Conservation (phyloP, 179 eudicot species). For the Kewa caespitosa region DNA sequence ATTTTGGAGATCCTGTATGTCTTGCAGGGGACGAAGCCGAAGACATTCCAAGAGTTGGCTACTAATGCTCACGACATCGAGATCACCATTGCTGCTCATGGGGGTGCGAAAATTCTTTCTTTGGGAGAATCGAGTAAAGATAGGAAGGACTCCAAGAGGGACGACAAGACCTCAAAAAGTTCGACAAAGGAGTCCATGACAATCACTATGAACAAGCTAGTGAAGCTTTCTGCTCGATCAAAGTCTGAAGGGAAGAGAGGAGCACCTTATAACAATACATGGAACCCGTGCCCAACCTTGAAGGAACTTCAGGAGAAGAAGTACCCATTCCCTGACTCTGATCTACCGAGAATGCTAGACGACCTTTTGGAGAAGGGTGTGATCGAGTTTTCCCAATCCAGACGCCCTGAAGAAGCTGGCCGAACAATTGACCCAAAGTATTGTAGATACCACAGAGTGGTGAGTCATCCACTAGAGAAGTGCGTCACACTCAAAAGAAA, state of each 20-base stretch:
- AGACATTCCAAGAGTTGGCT: background rate
- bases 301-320: constrained; percentile 4
- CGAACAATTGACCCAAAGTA: background rate
- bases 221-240: background rate
- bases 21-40: background rate
- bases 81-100: background rate
- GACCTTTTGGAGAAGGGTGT: background rate
- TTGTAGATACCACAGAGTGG: background rate
- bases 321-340: background rate
- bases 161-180: background rate
- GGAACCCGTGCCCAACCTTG: background rate
- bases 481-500: background rate
- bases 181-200: background rate
- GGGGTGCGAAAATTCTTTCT: background rate
- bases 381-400: background rate
- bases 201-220: background rate
- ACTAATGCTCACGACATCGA: background rate
- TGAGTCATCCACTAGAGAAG: background rate
- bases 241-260: background rate
- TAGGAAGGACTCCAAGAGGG: background rate
- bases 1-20: background rate
- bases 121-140: background rate
- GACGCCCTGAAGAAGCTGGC: background rate
- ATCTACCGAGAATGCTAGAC: background rate
- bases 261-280: background rate